Evolutionary conservation across 2,329 filamentous ascomycete genomes (phyloP), one percentile per base, ranked within the genome.

Genomic region (Aphanocladium album): DNA sequence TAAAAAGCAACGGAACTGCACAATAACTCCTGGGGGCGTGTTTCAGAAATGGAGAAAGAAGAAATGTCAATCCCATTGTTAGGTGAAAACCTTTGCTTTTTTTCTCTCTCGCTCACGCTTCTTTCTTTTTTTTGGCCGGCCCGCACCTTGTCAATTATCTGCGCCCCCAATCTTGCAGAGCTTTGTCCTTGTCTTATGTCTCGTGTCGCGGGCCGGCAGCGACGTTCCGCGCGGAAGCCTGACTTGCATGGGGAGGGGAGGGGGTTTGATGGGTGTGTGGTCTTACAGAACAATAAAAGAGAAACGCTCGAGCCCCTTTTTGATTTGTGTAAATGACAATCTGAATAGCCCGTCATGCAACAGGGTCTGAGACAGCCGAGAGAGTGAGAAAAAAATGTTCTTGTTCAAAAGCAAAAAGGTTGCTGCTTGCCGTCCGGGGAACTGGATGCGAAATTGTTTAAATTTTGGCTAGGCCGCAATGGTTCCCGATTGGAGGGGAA

Each of bases 241-340:
- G 41, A 27, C 33, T 39, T 49, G 55, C 45, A 41, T 19, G 47
- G 35, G 19, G 17, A 25, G 21, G 17, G 19, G 23, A 21, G 53
- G 27, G 39, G 30, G 53, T 37, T 30, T 30, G 30, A 30, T 30
- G 41, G 53, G 23, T 33, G 37, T 41, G 45, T 35, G 30, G 55
- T 50, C 55, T 57, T 57, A 57, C 55, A 57, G 55, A 57, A 57
- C 23, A 57, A 57, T 57, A 50, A 57, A 57, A n/a, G 45, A 49
- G 55, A 57, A 49, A 50, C 55, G 55, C 55, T 57, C 35, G 50
- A 57, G 55, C 45, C 55, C 33, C 43, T 16, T 52, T 30, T 30
- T 30, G 30, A 30, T 30, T 30, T 5, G 30, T 30, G 30, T 30
- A 30, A 30, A 30, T 39, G 35, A 17, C 16, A 35, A 33, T 49